Percentiles rank a stretch among this genome's conserved stretches.
These are phyloP conservation scores for Blastobotrys americana DNA, from an alignment of 805 yeast species.

Conservation along the genomic window DNA sequence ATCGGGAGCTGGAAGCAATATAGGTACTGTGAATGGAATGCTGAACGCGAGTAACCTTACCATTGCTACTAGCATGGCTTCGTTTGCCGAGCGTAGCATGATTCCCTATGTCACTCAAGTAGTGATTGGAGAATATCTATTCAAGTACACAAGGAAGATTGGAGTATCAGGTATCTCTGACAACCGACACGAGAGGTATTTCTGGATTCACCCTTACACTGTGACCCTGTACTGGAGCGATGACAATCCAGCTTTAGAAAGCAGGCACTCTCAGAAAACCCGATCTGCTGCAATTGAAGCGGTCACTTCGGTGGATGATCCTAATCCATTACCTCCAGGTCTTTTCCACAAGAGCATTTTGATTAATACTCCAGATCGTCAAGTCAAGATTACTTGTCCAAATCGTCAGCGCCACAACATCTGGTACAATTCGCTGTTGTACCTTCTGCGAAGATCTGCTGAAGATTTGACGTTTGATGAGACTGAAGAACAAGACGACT, in stretches of 20 bases:
- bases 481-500: constrained; percentile 18
- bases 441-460: constrained; percentile 45
- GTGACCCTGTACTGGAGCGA: constrained; percentile 85
- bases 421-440: constrained; percentile 81
- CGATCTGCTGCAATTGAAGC: constrained; percentile 72
- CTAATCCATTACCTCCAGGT: constrained; percentile 85
- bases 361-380: constrained; percentile 58
- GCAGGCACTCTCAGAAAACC: constrained; percentile 41
- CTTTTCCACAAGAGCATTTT: constrained; percentile 77
- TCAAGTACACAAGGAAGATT: constrained; percentile 76
- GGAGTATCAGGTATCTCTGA: constrained; percentile 59
- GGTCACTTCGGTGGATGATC: constrained; percentile 74
- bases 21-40: neutral
- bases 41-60: constrained; percentile 17
- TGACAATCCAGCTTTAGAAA: constrained; percentile 69
- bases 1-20: neutral
- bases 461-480: constrained; percentile 22
- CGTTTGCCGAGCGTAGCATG: constrained; percentile 46
- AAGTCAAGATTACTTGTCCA: constrained; percentile 77
- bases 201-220: constrained; percentile 96
- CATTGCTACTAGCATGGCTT: constrained; percentile 18
- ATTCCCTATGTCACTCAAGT: constrained; percentile 86
- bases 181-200: constrained; percentile 80
- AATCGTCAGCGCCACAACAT: constrained; percentile 81
- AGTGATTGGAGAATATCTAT: constrained; percentile 84